Percentiles rank a stretch among this genome's conserved stretches.
phyloP scores from a whole-genome alignment of 2,329 filamentous ascomycete species.

The Metarhizium guizhouense region DNA sequence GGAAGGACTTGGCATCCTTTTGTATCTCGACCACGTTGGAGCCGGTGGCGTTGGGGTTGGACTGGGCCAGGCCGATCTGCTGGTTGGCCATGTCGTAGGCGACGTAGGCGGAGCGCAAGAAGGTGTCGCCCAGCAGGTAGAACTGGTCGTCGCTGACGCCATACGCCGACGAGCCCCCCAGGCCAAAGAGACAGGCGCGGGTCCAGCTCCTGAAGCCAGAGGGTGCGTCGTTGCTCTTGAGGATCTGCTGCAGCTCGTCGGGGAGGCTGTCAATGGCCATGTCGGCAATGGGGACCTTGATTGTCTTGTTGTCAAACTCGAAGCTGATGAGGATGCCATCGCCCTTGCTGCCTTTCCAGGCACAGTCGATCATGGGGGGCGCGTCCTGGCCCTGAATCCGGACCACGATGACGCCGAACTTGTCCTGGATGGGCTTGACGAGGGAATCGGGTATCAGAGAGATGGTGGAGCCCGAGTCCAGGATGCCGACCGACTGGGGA shows the following conservation, averaged over 20 bases:
- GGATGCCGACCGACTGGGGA: constrained; percentile 46
- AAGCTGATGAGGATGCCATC: constrained; percentile 39
- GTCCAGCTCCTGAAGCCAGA: constrained; percentile 28
- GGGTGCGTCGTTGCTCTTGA: constrained; percentile 19
- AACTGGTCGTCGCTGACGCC: constrained; percentile 19
- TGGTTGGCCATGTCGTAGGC: constrained; percentile 45
- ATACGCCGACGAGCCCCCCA: constrained; percentile 33
- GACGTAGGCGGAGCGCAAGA: constrained; percentile 48
- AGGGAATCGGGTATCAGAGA: constrained; percentile 58
- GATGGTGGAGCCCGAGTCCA: constrained; percentile 67
- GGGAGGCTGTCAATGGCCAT: constrained; percentile 38
- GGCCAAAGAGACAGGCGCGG: constrained; percentile 44
- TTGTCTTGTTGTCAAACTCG: constrained; percentile 37
- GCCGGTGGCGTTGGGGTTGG: constrained; percentile 37
- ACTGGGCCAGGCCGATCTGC: constrained; percentile 42
- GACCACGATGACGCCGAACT: constrained; percentile 42
- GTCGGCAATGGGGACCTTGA: constrained; percentile 43
- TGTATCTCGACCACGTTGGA: constrained; percentile 38
- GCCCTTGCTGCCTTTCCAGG: constrained; percentile 32
- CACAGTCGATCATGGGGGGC: constrained; percentile 44
- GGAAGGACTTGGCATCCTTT: constrained; percentile 27
- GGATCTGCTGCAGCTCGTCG: constrained; percentile 31
- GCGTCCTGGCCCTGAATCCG: constrained; percentile 19
- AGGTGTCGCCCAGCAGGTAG: constrained; percentile 48
- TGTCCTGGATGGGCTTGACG: constrained; percentile 38